phyloP scores from a whole-genome alignment of 768 basidiomycete genomes.

The Macrolepiota dolichaula region DNA sequence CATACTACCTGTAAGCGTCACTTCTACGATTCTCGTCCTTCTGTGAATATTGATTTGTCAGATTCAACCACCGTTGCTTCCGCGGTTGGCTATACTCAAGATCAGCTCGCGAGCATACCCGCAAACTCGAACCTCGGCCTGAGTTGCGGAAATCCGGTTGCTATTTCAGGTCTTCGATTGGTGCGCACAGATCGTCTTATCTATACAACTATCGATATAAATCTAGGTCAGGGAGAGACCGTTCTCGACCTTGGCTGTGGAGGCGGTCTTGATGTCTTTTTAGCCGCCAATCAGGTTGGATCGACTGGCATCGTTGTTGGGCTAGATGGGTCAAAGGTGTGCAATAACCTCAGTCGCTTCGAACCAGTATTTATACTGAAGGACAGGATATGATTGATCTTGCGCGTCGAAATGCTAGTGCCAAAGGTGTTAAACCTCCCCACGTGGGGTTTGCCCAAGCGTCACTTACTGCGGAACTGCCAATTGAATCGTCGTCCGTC shows the following conservation, averaged over 20 bases:
- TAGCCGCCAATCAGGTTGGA: constrained; percentile 50
- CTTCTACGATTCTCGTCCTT: background rate
- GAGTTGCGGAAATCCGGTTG: constrained; percentile 53
- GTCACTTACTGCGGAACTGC: constrained; percentile 38
- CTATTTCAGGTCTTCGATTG: constrained; percentile 40
- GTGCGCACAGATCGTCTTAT: constrained; percentile 22
- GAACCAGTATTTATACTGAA: background rate
- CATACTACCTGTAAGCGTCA: constrained; percentile 18
- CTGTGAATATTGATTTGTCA: constrained; percentile 3
- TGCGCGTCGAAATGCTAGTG: constrained; percentile 42
- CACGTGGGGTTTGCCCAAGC: constrained; percentile 47
- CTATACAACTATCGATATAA: background rate
- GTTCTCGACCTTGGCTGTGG: constrained; percentile 58
- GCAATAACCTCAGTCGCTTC: constrained; percentile 4
- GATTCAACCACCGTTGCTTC: constrained; percentile 33
- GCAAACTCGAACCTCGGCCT: constrained; percentile 44
- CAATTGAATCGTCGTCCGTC: constrained; percentile 42
- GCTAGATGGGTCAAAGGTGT: constrained; percentile 47
- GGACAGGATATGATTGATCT: constrained; percentile 48
- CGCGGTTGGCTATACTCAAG: constrained; percentile 45
- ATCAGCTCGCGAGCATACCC: constrained; percentile 41
- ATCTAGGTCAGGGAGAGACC: constrained; percentile 44
- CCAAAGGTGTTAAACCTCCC: constrained; percentile 40
- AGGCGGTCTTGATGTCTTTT: constrained; percentile 52
- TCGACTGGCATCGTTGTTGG: constrained; percentile 48